These are phyloP conservation scores for Mucor irregularis DNA, from an alignment of 371 early-diverging fungal genomes.

Conservation along the genomic window DNA sequence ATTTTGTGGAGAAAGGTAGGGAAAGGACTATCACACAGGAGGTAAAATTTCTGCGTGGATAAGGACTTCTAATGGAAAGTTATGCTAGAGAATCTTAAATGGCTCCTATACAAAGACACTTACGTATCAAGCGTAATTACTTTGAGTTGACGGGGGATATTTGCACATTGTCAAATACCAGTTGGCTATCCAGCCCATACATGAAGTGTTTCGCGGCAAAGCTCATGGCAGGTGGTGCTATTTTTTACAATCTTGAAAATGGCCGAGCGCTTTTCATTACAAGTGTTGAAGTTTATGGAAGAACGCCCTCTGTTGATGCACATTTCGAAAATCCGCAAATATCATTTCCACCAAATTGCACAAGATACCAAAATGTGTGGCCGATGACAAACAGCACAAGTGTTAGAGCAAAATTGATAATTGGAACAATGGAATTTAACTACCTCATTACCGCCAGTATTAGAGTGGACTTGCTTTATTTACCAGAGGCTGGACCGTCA, in stretches of 20 bases:
- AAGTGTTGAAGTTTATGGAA: neutral
- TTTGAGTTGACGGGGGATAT: neutral
- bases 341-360: neutral
- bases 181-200: neutral
- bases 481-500: neutral
- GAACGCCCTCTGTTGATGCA: neutral
- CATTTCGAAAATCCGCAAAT: neutral
- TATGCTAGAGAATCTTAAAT: neutral
- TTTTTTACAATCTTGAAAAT: neutral
- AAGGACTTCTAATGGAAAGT: neutral
- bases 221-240: neutral
- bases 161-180: neutral
- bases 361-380: neutral
- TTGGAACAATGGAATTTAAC: neutral
- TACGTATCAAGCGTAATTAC: neutral
- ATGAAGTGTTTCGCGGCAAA: neutral
- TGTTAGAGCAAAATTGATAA: neutral
- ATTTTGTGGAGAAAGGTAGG: no score
- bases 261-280: neutral
- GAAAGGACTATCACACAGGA: no score
- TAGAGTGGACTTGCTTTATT: neutral
- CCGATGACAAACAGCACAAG: neutral
- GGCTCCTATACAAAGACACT: neutral
- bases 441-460: neutral
- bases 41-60: no score